phyloP scores from a whole-genome alignment of 2,329 filamentous ascomycete species.

The Pyrenochaeta sp. region DNA sequence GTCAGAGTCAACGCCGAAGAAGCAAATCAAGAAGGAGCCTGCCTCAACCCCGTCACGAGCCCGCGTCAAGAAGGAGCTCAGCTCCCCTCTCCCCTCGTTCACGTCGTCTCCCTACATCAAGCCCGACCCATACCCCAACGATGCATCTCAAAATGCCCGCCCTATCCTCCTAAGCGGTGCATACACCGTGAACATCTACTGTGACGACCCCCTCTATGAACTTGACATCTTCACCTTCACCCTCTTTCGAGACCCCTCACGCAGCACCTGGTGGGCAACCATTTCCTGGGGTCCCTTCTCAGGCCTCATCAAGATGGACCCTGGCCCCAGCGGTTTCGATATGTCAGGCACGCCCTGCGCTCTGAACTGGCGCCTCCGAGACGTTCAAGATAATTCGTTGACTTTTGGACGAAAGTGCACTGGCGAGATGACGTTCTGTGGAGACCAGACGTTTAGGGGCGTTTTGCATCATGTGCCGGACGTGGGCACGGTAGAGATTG shows the following conservation, averaged over 20 bases:
- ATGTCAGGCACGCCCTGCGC: constrained; percentile 9
- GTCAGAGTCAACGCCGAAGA: constrained; percentile 4
- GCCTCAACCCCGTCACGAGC: constrained; percentile 13
- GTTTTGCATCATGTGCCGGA: constrained; percentile 37
- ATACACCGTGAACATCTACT: constrained; percentile 52
- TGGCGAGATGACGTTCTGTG: constrained; percentile 43
- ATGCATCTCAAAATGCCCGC: constrained; percentile 15
- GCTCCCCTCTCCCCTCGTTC: neutral
- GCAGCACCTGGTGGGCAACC: constrained; percentile 56
- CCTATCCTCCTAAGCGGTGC: constrained; percentile 53
- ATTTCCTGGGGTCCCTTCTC: constrained; percentile 56
- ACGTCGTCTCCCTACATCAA: constrained; percentile 1
- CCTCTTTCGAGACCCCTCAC: constrained; percentile 11
- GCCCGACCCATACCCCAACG: constrained; percentile 1
- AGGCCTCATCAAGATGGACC: constrained; percentile 55
- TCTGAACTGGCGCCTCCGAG: constrained; percentile 44
- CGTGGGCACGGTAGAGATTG: constrained; percentile 35
- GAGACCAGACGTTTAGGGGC: constrained; percentile 22
- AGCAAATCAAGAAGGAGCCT: constrained; percentile 9
- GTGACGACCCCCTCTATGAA: constrained; percentile 20
- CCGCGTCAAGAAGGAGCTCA: constrained; percentile 15
- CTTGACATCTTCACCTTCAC: constrained; percentile 51
- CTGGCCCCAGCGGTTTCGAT: constrained; percentile 18
- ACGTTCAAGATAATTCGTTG: constrained; percentile 31
- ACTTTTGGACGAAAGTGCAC: constrained; percentile 45